These are phyloP conservation scores for Colletotrichum coccodes DNA, from an alignment of 2,329 filamentous ascomycete genomes.

Conservation along the genomic window DNA sequence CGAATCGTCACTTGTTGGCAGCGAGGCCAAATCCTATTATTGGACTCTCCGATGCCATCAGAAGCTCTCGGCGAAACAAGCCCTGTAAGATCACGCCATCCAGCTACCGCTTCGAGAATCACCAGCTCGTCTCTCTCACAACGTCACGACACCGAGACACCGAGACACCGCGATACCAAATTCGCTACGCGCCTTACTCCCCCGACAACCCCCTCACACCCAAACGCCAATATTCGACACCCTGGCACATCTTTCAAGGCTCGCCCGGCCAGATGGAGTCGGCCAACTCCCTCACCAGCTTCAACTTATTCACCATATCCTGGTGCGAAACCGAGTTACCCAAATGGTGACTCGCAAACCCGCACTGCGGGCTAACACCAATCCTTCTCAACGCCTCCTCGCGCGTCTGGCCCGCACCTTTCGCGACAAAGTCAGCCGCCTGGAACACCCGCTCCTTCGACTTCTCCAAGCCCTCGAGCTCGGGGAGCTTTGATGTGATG, in stretches of 20 bases:
- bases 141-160: no score
- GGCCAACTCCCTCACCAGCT: conserved; percentile 24
- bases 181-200: neutral
- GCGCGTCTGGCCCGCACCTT: conserved; percentile 69
- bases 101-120: neutral
- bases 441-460: conserved; percentile 64
- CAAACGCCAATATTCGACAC: neutral
- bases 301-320: conserved; percentile 29
- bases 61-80: no score
- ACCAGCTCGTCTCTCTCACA: no score
- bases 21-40: neutral
- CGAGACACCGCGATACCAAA: neutral
- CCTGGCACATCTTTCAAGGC: neutral
- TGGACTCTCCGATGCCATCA: no score
- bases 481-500: conserved; percentile 69
- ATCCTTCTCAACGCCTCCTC: conserved; percentile 73
- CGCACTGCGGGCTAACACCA: conserved; percentile 76
- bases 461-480: conserved; percentile 64
- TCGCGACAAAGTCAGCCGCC: conserved; percentile 73
- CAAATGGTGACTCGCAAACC: conserved; percentile 66
- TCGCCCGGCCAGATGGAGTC: conserved; percentile 31
- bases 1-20: no score
- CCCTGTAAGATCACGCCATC: no score
- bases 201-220: no score
- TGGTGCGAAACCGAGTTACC: conserved; percentile 27